phyloP scores from a whole-genome alignment of 352 stramenopile species.

The Pythium oligandrum region DNA sequence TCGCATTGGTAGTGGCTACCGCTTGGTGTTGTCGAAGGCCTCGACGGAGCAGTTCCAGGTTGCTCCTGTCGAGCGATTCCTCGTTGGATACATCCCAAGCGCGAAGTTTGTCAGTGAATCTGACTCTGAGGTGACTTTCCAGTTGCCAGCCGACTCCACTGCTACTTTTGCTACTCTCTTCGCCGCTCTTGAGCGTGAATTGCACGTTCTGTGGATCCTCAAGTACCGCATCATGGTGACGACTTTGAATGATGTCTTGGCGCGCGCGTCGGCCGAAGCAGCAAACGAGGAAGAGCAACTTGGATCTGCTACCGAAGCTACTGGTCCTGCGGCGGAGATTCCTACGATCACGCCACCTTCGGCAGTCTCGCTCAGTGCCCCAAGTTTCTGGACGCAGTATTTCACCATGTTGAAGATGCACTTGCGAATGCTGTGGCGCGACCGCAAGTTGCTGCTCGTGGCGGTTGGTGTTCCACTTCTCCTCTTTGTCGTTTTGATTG shows the following conservation, averaged over 20 bases:
- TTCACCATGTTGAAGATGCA: conserved; percentile 31
- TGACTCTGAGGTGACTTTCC: conserved; percentile 91
- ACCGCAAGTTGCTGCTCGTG: conserved; percentile 35
- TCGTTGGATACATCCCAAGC: conserved; percentile 32
- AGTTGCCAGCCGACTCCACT: conserved; percentile 79
- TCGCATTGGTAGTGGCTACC: conserved; percentile 79
- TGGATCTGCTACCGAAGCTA: too few species aligned
- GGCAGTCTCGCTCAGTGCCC: conserved; percentile 2
- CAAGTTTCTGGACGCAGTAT: conserved; percentile 22
- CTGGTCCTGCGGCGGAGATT: conserved; percentile 1
- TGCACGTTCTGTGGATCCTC: conserved; percentile 45
- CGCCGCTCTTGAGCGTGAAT: conserved; percentile 50
- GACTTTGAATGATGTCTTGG: conserved; percentile 97
- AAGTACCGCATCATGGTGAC: conserved; percentile 95
- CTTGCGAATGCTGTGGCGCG: conserved; percentile 36
- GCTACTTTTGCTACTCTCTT: conserved; percentile 87
- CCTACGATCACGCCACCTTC: conserved; percentile 1
- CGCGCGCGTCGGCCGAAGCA: conserved; percentile 35
- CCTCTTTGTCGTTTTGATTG: conserved; percentile 32
- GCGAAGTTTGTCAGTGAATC: conserved; percentile 79
- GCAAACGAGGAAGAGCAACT: conserved; percentile 8
- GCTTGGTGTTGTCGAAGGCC: conserved; percentile 35
- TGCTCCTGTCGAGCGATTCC: conserved; percentile 3
- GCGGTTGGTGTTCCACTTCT: conserved; percentile 33
- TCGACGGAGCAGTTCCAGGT: conserved; percentile 5